Evolutionary conservation across 257 asterid species (phyloP), one percentile per base, ranked within the genome.

Genomic region (Penstemon eatonii): DNA sequence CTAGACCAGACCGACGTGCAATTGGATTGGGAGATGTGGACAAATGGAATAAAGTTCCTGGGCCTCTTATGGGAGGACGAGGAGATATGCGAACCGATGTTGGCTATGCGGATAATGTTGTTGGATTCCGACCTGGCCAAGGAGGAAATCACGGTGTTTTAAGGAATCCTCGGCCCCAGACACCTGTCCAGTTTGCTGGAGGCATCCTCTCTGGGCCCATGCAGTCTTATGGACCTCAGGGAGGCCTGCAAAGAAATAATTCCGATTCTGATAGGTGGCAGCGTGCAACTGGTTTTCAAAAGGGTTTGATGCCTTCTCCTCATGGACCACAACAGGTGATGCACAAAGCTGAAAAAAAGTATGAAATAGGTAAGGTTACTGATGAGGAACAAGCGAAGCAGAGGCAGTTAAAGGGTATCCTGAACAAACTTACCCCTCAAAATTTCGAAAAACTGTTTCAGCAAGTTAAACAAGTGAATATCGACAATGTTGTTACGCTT

Each of bases 381-480:
- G 96, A 86, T 49, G 99, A 87, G 81, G 99, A 94, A 75, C 73
- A 89, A 78, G 89, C 89, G 3, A 94, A 89, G 71, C 99, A 94
- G 76, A 83, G 99, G 78, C 96, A 77, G 82, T 69, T 94, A 65
- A 94, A 91, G 77, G 87, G 69, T 49, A 91, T 94, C 38, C 65
- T 94, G 84, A 94, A 94, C 91, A 94, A 94, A 84, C 92, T 94
- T 25, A 94, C 99, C 19, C 99, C 98, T 25, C 98, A 91, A 60
- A 94, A 94, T 79, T 91, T 94, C 54, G 96, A 94, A 43, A 94
- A 87, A 60, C 66, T 94, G 64, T 94, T 94, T 51, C 84, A 89
- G 75, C 96, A 89, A 81, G 99, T 94, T 49, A 86, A 94, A 67
- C 73, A 87, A 53, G 96, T 94, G 60, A 91, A 91, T 59, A 79